A percentile compares a stretch with the other conserved stretches of the same genome.
phyloP scores from a whole-genome alignment of 1,139 yeast species.

The Sugiyamaella castrensis region DNA sequence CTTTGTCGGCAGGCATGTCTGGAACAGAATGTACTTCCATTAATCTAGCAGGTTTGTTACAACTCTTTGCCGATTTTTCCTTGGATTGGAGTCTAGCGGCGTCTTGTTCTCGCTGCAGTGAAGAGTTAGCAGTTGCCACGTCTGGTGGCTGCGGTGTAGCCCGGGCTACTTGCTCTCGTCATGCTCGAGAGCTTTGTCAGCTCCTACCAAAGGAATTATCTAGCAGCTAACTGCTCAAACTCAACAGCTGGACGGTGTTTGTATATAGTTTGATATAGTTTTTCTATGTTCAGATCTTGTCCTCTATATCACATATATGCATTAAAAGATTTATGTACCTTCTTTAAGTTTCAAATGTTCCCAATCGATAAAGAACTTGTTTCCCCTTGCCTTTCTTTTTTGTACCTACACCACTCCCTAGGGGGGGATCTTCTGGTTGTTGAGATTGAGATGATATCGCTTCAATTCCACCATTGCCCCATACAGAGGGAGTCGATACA shows the following conservation, averaged over 20 bases:
- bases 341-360: constrained; percentile 15
- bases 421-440: constrained; percentile 11
- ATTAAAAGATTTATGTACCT: neutral
- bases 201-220: no score
- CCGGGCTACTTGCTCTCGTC: no score
- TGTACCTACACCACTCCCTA: constrained; percentile 2
- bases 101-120: no score
- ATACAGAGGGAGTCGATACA: constrained; percentile 14
- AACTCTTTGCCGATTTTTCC: no score
- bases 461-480: constrained; percentile 14
- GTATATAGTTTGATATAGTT: no score
- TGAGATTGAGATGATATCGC: constrained; percentile 7
- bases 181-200: no score
- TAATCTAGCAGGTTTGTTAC: constrained; percentile 51
- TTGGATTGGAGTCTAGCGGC: no score
- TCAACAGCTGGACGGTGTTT: no score
- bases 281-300: no score
- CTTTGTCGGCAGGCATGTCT: constrained; percentile 74
- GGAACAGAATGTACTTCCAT: constrained; percentile 72
- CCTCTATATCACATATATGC: constrained; percentile 4
- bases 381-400: constrained; percentile 29
- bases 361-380: constrained; percentile 25
- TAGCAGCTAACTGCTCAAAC: no score
- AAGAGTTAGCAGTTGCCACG: neutral
- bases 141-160: neutral